Evolutionary conservation across 1,284 basidiomycete genomes (phyloP).

Genomic region (Malassezia vespertilionis): DNA sequence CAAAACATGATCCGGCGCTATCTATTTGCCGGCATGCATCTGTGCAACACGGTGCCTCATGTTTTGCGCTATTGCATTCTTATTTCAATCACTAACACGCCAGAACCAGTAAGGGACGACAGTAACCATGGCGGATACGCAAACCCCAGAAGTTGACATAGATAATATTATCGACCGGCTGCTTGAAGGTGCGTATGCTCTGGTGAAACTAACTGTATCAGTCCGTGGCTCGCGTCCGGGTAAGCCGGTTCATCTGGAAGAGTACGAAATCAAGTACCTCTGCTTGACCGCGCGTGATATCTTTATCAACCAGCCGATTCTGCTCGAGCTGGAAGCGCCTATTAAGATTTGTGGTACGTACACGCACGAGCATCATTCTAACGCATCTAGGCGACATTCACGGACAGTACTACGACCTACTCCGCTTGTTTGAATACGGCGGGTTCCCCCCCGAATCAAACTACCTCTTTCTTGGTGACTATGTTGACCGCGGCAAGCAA

Average conservation of each 20-base stretch:
- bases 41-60: not conserved
- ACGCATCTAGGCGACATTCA: constrained; percentile 66
- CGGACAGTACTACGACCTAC: constrained; percentile 86
- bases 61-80: no score
- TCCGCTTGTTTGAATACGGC: constrained; percentile 85
- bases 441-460: constrained; percentile 92
- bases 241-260: constrained; percentile 82
- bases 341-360: constrained; percentile 90
- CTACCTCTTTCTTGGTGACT: constrained; percentile 90
- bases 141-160: constrained; percentile 43
- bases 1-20: no score
- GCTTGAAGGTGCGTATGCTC: constrained; percentile 51
- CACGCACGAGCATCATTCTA: no score
- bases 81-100: not conserved
- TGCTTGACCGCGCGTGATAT: constrained; percentile 90
- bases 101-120: not conserved
- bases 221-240: constrained; percentile 84
- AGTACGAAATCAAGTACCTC: constrained; percentile 90
- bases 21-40: no score
- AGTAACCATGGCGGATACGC: constrained; percentile 36
- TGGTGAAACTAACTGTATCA: no score
- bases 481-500: constrained; percentile 89
- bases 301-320: constrained; percentile 88
- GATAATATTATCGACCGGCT: constrained; percentile 47
- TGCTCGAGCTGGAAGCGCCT: constrained; percentile 83